Evolutionary conservation across 257 asterid species (phyloP).

Genomic region (Eucommia ulmoides): DNA sequence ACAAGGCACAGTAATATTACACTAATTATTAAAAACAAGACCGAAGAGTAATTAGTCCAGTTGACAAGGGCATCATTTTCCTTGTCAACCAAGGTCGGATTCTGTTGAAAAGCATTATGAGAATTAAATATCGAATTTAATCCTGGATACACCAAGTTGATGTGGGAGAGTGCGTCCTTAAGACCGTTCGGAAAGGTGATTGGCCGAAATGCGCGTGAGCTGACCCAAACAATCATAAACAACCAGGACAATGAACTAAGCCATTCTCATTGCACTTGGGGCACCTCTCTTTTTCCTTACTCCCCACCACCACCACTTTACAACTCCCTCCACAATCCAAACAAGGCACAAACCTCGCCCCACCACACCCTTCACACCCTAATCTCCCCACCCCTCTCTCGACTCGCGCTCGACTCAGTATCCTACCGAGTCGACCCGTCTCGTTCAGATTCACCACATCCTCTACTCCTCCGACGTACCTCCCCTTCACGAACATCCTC

Average conservation of each 20-base stretch:
- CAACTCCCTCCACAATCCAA: conserved; percentile 83
- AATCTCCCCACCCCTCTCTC: conserved; percentile 77
- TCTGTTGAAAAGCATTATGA: too few relatives aligned
- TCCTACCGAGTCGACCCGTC: conserved; percentile 53
- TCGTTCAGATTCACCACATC: conserved; percentile 69
- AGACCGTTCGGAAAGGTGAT: too few relatives aligned
- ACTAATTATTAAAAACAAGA: too few relatives aligned
- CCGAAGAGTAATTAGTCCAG: too few relatives aligned
- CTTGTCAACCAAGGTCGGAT: too few relatives aligned
- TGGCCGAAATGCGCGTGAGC: too few relatives aligned
- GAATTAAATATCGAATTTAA: too few relatives aligned
- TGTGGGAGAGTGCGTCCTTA: too few relatives aligned
- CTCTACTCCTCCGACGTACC: conserved; percentile 76
- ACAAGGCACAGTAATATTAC: conserved; percentile 81
- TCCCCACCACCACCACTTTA: conserved; percentile 37
- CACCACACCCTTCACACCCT: conserved; percentile 86
- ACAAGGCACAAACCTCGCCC: conserved; percentile 83
- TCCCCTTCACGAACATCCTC: conserved; percentile 81
- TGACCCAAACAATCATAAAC: conserved; percentile 14
- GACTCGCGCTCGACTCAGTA: conserved; percentile 66
- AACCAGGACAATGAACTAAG: conserved; percentile 24
- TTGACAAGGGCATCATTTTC: too few relatives aligned
- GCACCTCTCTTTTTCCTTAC: conserved; percentile 26
- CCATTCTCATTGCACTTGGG: conserved; percentile 33
- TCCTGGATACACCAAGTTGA: too few relatives aligned